Percentiles rank a stretch among this genome's conserved stretches.
These are phyloP conservation scores for Striga hermonthica DNA, from an alignment of 305 asterid genomes.

Conservation along the genomic window DNA sequence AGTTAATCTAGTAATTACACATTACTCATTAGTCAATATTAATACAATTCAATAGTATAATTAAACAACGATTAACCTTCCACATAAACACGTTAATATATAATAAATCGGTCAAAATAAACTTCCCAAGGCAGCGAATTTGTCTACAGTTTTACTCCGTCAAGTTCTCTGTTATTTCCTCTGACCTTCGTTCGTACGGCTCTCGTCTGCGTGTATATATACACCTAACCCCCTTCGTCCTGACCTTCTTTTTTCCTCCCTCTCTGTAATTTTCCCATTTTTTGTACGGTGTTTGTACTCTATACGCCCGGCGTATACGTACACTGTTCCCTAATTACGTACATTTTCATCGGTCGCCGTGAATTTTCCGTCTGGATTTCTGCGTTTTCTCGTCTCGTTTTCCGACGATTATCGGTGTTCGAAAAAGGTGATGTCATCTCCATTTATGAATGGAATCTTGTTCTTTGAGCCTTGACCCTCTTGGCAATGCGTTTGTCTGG, in stretches of 20 bases:
- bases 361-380: slow-evolving; percentile 33
- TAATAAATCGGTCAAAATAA: slow-evolving; percentile 33
- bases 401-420: slow-evolving; percentile 17
- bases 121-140: slow-evolving; percentile 24
- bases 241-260: background rate
- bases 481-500: slow-evolving; percentile 33
- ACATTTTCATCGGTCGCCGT: slow-evolving; percentile 29
- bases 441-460: slow-evolving; percentile 26
- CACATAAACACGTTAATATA: slow-evolving; percentile 11
- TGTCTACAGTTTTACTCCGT: slow-evolving; percentile 28
- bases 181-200: slow-evolving; percentile 37
- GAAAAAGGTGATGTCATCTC: slow-evolving; percentile 43
- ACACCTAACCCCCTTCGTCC: slow-evolving; percentile 5
- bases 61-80: background rate
- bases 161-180: slow-evolving; percentile 33
- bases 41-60: background rate
- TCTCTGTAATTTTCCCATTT: slow-evolving; percentile 2
- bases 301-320: background rate
- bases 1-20: too few relatives aligned
- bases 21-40: background rate
- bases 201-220: slow-evolving; percentile 33
- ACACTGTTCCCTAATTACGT: slow-evolving; percentile 8
- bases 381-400: slow-evolving; percentile 7
- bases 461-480: slow-evolving; percentile 43
- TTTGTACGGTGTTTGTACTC: too few relatives aligned